Evolutionary conservation across 2,329 filamentous ascomycete genomes (phyloP).

Genomic region (Diaporthe sp.): DNA sequence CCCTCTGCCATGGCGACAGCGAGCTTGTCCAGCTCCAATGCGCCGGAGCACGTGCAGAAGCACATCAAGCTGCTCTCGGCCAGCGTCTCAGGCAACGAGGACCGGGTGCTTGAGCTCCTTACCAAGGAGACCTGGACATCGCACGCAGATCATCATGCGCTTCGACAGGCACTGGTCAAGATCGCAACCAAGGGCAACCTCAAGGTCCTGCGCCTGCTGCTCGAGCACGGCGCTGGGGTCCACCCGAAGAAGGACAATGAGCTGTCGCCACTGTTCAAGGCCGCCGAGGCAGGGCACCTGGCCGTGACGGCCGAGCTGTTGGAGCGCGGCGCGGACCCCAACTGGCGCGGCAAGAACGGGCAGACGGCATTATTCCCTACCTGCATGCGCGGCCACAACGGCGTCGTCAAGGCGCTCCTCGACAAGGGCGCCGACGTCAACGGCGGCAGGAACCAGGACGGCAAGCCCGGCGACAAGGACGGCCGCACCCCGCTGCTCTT

Average conservation of each 20-base stretch:
- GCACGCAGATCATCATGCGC: conserved; percentile 51
- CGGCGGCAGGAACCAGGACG: conserved; percentile 53
- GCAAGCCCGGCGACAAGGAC: conserved; percentile 63
- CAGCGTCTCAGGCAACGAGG: conserved; percentile 55
- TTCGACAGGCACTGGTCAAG: conserved; percentile 56
- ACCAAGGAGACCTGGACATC: conserved; percentile 53
- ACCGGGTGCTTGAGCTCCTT: conserved; percentile 53
- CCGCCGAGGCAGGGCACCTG: conserved; percentile 55
- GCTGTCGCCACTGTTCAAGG: conserved; percentile 54
- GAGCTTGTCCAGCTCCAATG: conserved; percentile 54
- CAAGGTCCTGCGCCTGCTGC: conserved; percentile 53
- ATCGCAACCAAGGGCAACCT: conserved; percentile 54
- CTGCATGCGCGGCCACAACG: conserved; percentile 52
- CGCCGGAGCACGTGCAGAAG: conserved; percentile 51
- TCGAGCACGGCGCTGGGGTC: conserved; percentile 55
- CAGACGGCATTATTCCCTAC: conserved; percentile 56
- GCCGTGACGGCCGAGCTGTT: conserved; percentile 53
- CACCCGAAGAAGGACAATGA: conserved; percentile 53
- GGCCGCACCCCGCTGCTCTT: conserved; percentile 54
- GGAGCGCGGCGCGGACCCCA: conserved; percentile 50
- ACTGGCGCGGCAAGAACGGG: conserved; percentile 49
- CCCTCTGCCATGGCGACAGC: conserved; percentile 28
- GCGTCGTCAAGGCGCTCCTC: conserved; percentile 51
- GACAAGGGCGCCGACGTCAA: conserved; percentile 51
- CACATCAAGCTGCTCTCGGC: conserved; percentile 55